Base-by-base conservation (phyloP, 2,329 filamentous ascomycete genomes). In the Microsporum ferrugineum region DNA sequence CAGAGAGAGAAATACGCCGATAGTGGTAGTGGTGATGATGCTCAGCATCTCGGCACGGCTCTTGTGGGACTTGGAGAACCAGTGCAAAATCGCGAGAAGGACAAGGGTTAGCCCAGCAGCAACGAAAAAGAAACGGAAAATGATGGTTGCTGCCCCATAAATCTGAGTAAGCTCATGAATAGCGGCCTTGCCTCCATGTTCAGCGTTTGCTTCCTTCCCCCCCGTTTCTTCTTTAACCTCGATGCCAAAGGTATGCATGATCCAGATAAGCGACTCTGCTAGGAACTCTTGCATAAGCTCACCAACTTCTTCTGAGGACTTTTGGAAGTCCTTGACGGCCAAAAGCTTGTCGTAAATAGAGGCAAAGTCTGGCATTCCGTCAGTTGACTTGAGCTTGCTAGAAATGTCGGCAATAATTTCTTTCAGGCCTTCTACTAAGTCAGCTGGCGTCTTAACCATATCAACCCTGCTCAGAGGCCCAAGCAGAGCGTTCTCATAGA, bases 61-160 rank as follows among this genome's bases (percentile, higher is more conserved):
- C 59, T 67, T 68, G 14, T 64, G 62, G 12, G 61, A 62, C 49
- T 66, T 66, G 49, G 64, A 65, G 51, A 68, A 67, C 64, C 66
- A 66, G 62, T 67, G 66, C 23, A 67, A 31, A 27, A 68, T 63
- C 1, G 70, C 70, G 60, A 76, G 72, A 45, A 73, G 65, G 12
- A 69, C 65, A 68, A 76, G 72, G 5, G 69, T 67, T 23, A 74
- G 57, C 34, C 71, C 70, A 5, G 73, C 71, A 2, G 70, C 71
- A n/a, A 70, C 61, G 58, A 76, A 76, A 63, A 72, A 75, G 62
- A 74, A 75, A 10, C 71, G 65, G 63, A 27, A 75, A 61, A 55
- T 5, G 3, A 55, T 36, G 23, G 51, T 55, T 5, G 51, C 51
- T n/a, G 51, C 51, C n/a, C 14, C 10, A 7, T 5, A 55, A 36